Evolutionary conservation across 345 rosid genomes (phyloP), one percentile per base, ranked within the genome.

Genomic region (Gossypium raimondii): DNA sequence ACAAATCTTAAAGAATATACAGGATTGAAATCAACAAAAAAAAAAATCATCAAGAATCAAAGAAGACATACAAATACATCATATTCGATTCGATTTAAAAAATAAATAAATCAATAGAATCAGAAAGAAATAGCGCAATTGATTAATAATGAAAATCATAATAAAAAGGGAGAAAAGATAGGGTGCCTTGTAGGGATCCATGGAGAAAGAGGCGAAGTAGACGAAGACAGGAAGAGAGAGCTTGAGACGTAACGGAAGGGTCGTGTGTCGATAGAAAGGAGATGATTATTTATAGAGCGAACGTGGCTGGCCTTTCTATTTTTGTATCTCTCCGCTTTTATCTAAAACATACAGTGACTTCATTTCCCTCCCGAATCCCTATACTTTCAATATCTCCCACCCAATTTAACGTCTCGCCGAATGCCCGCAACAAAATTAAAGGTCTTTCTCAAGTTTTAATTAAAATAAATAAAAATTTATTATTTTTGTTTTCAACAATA

Each of bases 141-240:
- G 56, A 47, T 73, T 48, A 61, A 10, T 43, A 45, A 62, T 34
- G 5, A 5, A 34, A 34, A 11, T 5, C n/a, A 8, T 16, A 72
- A 57, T 14, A 13, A 3, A 74, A 62, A 2, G 4, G 34, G 24
- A 64, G 58, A 27, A 50, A 25, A 18, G 48, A 50, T 9, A 8
- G 3, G 22, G 53, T 18, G 65, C 77, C 72, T 75, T 65, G 72
- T 75, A 75, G 38, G 85, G 85, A 83, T 83, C 85, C 85, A 82
- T 82, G 25, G 2, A 11, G 12, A 20, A 25, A 18, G 29, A 44
- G 55, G 53, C 24, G 25, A 41, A 38, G 62, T 64, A 16, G 20
- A 53, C 20, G 63, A 22, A 22, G 41, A 34, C 13, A 11, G 51
- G 51, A 47, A 11, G 63, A 43, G 50, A 13, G 44, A 59, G 50